phyloP scores from a whole-genome alignment of 108 stramenopile genomes.

The Nitzschia sp. region DNA sequence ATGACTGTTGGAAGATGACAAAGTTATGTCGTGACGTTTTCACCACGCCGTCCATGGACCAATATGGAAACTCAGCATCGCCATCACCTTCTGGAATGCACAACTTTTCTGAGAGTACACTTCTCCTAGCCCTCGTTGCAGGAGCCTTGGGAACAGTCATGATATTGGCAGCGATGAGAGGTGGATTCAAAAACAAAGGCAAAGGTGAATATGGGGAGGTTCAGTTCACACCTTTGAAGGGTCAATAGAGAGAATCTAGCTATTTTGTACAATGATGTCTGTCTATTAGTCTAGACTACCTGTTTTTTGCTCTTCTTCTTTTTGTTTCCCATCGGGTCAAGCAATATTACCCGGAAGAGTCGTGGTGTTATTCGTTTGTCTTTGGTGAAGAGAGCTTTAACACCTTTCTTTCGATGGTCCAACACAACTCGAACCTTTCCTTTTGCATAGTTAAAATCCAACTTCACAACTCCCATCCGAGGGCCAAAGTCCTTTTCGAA shows the following conservation, averaged over 20 bases:
- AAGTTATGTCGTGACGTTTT: conserved; percentile 52
- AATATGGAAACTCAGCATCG: conserved; percentile 25
- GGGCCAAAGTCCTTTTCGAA: conserved; percentile 36
- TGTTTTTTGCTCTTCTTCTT: conserved; percentile 5
- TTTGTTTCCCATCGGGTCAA: conserved; percentile 14
- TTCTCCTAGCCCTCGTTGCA: conserved; percentile 15
- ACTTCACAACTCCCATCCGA: conserved; percentile 18
- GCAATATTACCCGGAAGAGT: conserved; percentile 26
- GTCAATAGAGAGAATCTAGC: no score
- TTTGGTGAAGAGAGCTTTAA: conserved; percentile 20
- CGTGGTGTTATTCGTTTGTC: conserved; percentile 21
- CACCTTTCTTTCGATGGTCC: conserved; percentile 11
- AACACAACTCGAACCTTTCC: conserved; percentile 22
- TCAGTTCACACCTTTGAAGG: conserved; percentile 15
- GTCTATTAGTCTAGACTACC: neutral
- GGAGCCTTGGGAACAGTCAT: conserved; percentile 22
- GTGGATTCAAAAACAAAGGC: conserved; percentile 6
- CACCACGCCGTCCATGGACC: conserved; percentile 21
- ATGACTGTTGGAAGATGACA: conserved; percentile 53
- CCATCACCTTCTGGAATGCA: neutral
- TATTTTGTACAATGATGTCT: no score
- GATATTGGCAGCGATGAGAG: conserved; percentile 20
- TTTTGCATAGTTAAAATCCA: conserved; percentile 28
- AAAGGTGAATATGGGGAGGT: conserved; percentile 25
- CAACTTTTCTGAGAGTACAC: neutral